These are phyloP conservation scores for Smallanthus sonchifolius DNA, from an alignment of 129 eudicot species.

Conservation along the genomic window DNA sequence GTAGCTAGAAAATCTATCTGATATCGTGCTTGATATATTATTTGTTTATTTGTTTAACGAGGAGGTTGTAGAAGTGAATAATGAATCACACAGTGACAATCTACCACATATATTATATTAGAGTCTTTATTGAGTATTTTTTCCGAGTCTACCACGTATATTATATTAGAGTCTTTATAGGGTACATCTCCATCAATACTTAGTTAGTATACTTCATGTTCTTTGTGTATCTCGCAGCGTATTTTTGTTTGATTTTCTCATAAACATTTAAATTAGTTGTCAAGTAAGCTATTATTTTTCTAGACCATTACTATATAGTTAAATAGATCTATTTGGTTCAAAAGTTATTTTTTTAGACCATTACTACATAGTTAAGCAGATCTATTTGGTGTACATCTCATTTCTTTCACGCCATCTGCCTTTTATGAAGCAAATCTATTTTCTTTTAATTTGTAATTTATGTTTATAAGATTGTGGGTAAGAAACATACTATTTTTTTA, in stretches of 20 bases:
- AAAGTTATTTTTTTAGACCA: too few species aligned
- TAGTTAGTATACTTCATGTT: constrained; percentile 3
- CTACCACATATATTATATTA: not conserved
- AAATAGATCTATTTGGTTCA: too few species aligned
- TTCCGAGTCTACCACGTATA: not conserved
- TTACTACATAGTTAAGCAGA: too few species aligned
- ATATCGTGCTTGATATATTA: not conserved
- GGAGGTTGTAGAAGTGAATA: constrained; percentile 8
- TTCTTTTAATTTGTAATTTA: not conserved
- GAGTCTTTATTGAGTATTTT: not conserved
- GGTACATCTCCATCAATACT: not conserved
- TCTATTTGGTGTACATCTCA: not conserved
- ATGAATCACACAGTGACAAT: not conserved
- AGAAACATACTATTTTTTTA: not conserved
- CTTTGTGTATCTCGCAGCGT: not conserved
- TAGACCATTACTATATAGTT: too few species aligned
- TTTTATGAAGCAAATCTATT: not conserved
- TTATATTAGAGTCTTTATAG: constrained; percentile 6
- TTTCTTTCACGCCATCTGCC: not conserved
- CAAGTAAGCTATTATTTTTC: not conserved
- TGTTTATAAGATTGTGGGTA: not conserved
- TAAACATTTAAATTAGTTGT: not conserved
- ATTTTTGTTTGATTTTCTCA: constrained; percentile 1
- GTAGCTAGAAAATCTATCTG: not conserved
- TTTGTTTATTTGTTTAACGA: not conserved